phyloP scores from a whole-genome alignment of 331 rosid genomes.

The Quercus tomentella region DNA sequence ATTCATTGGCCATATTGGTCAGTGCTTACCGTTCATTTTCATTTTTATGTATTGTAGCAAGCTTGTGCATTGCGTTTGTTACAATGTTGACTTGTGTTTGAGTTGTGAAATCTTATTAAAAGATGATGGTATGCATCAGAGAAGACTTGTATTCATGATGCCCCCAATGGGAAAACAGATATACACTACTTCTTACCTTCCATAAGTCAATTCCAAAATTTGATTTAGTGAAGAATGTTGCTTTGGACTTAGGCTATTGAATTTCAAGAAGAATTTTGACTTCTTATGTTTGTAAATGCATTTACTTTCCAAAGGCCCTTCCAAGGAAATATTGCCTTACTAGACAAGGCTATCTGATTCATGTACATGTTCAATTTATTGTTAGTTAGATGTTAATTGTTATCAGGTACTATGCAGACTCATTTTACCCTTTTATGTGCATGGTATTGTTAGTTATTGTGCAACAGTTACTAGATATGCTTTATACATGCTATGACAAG shows the following conservation, averaged over 20 bases:
- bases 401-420: not conserved
- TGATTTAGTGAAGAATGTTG: too few species aligned
- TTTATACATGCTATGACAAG: not conserved
- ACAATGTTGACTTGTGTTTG: not conserved
- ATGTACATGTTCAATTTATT: not conserved
- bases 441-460: not conserved
- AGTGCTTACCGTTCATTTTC: slow-evolving; percentile 1
- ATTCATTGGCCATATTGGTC: slow-evolving; percentile 80
- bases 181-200: too few species aligned
- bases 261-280: too few species aligned
- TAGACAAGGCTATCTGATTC: not conserved
- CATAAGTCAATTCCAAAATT: too few species aligned
- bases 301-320: too few species aligned
- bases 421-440: not conserved
- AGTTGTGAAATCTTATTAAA: not conserved
- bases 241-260: too few species aligned
- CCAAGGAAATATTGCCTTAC: not conserved
- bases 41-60: not conserved
- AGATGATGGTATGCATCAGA: not conserved
- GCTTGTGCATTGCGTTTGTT: not conserved
- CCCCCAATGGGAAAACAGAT: too few species aligned
- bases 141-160: not conserved
- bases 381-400: not conserved
- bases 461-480: not conserved
- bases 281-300: too few species aligned